Evolutionary conservation across 257 asterid species (phyloP).

Genomic region (Hygrophila difformis): DNA sequence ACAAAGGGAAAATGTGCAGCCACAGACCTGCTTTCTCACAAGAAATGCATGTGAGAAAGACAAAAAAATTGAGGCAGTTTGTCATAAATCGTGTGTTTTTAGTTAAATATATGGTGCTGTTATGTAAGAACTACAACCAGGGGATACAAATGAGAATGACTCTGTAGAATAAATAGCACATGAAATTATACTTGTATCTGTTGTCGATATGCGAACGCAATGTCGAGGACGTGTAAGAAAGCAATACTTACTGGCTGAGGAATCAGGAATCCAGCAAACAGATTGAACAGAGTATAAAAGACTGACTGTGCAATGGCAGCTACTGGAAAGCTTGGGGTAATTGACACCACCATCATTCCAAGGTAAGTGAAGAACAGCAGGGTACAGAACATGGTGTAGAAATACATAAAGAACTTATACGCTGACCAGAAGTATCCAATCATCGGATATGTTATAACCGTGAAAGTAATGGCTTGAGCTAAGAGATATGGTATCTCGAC

Average conservation of each 20-base stretch:
- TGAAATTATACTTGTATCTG: too few relatives aligned
- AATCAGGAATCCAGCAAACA: conserved; percentile 49
- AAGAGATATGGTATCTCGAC: conserved; percentile 47
- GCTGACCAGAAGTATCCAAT: conserved; percentile 45
- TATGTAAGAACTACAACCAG: too few relatives aligned
- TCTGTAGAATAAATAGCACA: too few relatives aligned
- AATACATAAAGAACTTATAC: conserved; percentile 41
- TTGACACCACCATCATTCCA: conserved; percentile 49
- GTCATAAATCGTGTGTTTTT: too few relatives aligned
- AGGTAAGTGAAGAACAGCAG: conserved; percentile 41
- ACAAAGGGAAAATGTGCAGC: too few relatives aligned
- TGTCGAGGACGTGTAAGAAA: too few relatives aligned
- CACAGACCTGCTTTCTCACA: too few relatives aligned
- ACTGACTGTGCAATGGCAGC: conserved; percentile 47
- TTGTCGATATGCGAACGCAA: too few relatives aligned
- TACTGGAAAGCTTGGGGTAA: conserved; percentile 44
- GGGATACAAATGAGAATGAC: too few relatives aligned
- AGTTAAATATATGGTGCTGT: too few relatives aligned
- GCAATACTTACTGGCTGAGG: conserved; percentile 22
- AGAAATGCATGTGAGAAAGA: too few relatives aligned
- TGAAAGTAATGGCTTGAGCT: conserved; percentile 32
- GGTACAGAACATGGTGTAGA: conserved; percentile 36
- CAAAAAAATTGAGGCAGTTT: too few relatives aligned
- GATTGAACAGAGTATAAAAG: conserved; percentile 38
- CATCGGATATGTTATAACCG: conserved; percentile 49